Conservation (phyloP, 768 basidiomycete genomes). For the Auriscalpium vulgare region DNA sequence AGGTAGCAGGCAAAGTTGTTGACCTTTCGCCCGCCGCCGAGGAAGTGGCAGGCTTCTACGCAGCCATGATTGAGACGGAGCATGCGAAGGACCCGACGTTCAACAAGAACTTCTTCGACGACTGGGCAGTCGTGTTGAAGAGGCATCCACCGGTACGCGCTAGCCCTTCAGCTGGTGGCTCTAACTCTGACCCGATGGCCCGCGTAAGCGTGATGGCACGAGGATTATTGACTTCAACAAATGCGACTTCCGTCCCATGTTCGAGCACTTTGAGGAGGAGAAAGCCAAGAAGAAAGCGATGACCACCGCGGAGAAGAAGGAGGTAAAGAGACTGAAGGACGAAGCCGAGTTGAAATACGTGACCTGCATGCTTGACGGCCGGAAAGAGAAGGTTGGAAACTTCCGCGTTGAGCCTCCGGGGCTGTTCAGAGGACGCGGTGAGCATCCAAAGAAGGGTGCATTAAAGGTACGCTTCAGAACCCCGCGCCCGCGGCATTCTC, state of each 20-base stretch:
- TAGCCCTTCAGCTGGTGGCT: slow-evolving; percentile 1
- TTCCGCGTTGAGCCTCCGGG: slow-evolving; percentile 98
- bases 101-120: slow-evolving; percentile 92
- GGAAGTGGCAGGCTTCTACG: slow-evolving; percentile 97
- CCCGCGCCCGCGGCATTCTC: background rate
- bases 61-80: slow-evolving; percentile 83
- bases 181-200: background rate
- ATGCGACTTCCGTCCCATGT: slow-evolving; percentile 96
- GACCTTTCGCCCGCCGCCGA: slow-evolving; percentile 81
- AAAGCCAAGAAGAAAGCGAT: slow-evolving; percentile 89
- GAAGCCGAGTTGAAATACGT: slow-evolving; percentile 78
- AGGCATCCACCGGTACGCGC: slow-evolving; percentile 74
- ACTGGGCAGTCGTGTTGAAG: slow-evolving; percentile 73
- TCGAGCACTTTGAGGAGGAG: slow-evolving; percentile 84
- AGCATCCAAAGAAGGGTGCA: slow-evolving; percentile 95
- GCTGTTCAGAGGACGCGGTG: slow-evolving; percentile 95
- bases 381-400: slow-evolving; percentile 97
- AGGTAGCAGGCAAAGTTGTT: slow-evolving; percentile 57
- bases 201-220: slow-evolving; percentile 52
- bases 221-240: slow-evolving; percentile 68
- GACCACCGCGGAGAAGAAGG: slow-evolving; percentile 84
- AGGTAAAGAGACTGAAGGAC: slow-evolving; percentile 78
- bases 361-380: slow-evolving; percentile 84
- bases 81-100: slow-evolving; percentile 85
- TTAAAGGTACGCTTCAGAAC: slow-evolving; percentile 55